Percentiles rank a stretch among this genome's conserved stretches.
Evolutionary conservation across 371 early-diverging fungal species (phyloP).

Genomic region (Rhizopus delemar): DNA sequence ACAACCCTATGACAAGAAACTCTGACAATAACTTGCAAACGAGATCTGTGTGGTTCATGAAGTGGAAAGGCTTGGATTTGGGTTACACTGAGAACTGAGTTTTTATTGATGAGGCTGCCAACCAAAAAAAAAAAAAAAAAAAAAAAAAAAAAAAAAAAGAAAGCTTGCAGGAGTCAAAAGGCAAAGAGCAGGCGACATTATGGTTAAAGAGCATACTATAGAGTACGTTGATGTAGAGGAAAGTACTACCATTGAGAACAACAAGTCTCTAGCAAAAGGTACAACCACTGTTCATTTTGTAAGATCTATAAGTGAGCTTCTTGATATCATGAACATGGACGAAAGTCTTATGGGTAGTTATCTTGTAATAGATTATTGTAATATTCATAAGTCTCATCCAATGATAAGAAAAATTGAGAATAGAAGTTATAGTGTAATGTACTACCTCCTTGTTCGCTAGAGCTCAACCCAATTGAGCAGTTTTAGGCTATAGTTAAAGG

Average conservation of each 20-base stretch:
- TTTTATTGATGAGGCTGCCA: constrained; percentile 15
- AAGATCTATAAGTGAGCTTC: constrained; percentile 16
- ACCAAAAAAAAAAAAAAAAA: constrained; percentile 14
- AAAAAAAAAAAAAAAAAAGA: no score
- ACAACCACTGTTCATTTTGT: constrained; percentile 19
- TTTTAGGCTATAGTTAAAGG: constrained; percentile 16
- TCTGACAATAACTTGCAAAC: constrained; percentile 11
- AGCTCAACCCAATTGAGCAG: constrained; percentile 15
- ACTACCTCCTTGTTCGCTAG: constrained; percentile 11
- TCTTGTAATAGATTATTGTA: constrained; percentile 10
- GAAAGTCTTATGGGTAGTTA: constrained; percentile 11
- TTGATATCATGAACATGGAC: constrained; percentile 16
- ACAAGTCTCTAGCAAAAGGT: constrained; percentile 12
- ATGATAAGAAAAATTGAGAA: constrained; percentile 13
- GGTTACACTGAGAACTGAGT: constrained; percentile 9
- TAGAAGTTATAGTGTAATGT: constrained; percentile 17
- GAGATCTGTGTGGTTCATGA: constrained; percentile 10
- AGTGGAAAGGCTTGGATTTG: constrained; percentile 8
- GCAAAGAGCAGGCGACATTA: constrained; percentile 13
- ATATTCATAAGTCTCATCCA: constrained; percentile 14
- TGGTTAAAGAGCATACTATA: constrained; percentile 11
- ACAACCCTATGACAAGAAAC: constrained; percentile 10
- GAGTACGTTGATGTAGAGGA: constrained; percentile 12
- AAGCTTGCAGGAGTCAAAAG: constrained; percentile 11
- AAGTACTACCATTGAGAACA: not conserved